Percentiles rank a stretch among this genome's conserved stretches.
phyloP scores from a whole-genome alignment of 306 rosid genomes.

The Lagenaria siceraria region DNA sequence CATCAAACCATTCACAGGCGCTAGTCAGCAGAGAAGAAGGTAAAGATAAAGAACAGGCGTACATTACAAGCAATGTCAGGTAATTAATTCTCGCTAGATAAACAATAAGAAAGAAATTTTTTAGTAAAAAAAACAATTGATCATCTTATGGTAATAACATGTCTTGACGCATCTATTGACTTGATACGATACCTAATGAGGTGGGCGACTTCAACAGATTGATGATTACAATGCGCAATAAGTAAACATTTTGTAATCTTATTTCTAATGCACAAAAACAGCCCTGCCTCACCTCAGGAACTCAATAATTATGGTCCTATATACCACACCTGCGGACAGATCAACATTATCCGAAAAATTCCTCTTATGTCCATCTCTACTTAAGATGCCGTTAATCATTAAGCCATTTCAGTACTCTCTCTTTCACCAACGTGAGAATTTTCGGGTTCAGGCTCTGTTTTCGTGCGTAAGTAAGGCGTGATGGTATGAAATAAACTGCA shows the following conservation, averaged over 20 bases:
- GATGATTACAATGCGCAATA: not conserved
- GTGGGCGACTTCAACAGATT: not conserved
- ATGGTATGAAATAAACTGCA: not conserved
- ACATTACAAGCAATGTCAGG: not conserved
- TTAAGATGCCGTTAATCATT: not conserved
- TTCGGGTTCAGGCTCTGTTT: not conserved
- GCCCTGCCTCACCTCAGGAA: not conserved
- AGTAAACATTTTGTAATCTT: not conserved
- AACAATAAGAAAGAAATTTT: not conserved
- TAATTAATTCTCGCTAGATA: not conserved
- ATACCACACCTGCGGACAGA: not conserved
- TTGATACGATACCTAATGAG: not conserved
- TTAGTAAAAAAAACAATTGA: not conserved
- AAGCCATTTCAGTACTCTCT: not conserved
- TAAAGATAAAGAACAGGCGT: not conserved
- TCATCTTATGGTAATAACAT: not conserved
- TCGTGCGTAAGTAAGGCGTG: not conserved
- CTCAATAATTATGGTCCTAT: not conserved
- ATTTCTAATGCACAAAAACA: not conserved
- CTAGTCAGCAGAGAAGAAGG: not conserved
- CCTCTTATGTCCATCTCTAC: not conserved
- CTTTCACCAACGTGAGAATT: not conserved
- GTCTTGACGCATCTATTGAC: not conserved
- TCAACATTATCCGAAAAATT: not conserved
- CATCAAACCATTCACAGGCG: not conserved